These are phyloP conservation scores for Aurinia saxatilis DNA, from an alignment of 345 rosid genomes.

Conservation along the genomic window DNA sequence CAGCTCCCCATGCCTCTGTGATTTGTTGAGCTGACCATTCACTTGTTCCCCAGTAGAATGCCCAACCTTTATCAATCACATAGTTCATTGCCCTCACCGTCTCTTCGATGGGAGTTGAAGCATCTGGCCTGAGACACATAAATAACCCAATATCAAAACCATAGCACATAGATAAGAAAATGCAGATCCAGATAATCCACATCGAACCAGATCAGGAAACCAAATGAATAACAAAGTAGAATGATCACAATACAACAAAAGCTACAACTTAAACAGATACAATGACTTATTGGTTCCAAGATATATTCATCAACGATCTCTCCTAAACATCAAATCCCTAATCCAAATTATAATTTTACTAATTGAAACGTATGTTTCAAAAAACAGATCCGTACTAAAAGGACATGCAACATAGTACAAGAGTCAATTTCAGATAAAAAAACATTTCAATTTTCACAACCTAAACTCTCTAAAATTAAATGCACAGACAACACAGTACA, in stretches of 20 bases:
- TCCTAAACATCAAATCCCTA: background rate
- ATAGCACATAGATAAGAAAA: background rate
- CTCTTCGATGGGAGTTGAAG: constrained; percentile 85
- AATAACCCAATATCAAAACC: background rate
- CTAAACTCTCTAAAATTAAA: constrained; percentile 5
- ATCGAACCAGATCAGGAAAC: background rate
- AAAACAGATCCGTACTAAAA: background rate
- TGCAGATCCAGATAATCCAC: background rate
- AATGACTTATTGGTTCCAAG: background rate
- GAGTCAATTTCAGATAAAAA: background rate
- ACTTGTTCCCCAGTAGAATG: constrained; percentile 98
- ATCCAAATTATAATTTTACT: background rate
- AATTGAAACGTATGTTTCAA: background rate
- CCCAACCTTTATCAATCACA: constrained; percentile 96
- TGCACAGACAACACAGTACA: constrained; percentile 11
- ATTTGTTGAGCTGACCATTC: constrained; percentile 98
- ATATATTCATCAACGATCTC: background rate
- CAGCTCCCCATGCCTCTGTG: constrained; percentile 96
- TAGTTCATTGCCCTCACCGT: constrained; percentile 95
- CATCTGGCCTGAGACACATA: constrained; percentile 61
- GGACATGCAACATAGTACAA: background rate
- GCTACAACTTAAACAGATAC: background rate
- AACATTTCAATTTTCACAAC: background rate
- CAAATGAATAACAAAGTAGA: too few species aligned
- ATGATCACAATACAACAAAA: background rate